Base-by-base conservation (phyloP, 2,329 filamentous ascomycete genomes). In the Fusarium sp. region DNA sequence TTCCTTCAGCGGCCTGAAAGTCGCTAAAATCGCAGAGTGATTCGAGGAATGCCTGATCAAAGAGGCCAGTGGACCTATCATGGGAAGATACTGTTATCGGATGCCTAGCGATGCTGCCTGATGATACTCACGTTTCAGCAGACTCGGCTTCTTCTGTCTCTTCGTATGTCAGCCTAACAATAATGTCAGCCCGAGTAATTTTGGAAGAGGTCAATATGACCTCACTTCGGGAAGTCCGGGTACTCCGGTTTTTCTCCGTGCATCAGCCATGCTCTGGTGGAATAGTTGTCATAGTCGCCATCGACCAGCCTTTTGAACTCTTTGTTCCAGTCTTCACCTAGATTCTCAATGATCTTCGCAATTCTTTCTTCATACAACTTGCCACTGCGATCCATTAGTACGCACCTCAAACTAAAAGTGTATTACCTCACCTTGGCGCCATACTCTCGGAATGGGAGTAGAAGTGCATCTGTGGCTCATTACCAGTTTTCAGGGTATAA, bases 11-110 rank as follows among this genome's bases (percentile, higher is more conserved):
- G 0, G 57, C 61, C 22, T 69, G 67, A 2, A 70, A 70, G 11
- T 70, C 66, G 5, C 56, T 69, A 2, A 59, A 69, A 14, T 70
- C 67, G 4, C 66, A 70, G 0, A 70, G 28, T 0, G 67, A 59
- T 6, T 70, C 67, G 0, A 61, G 34, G 1, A 70, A 58, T 1
- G 66, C 48, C 13, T 69, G 56, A 1, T 69, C 66, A 10, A 69
- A 70, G 0, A 70, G 53, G 0, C 67, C 66, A 2, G 67, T 66
- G 2, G 67, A 69, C 3, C 67, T 69, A 28, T 9, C 8, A 10
- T 28, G 10, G 7, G 1, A 5, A 7, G 4, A 5, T 2, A 2
- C 8, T 7, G 22, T 48, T 15, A 44, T 11, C 13, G 3, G n/a
- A 5, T 13, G 7, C 1, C 6, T 3, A 8, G 2, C 1, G 5